phyloP scores from a whole-genome alignment of 352 stramenopile genomes.

The Pythium brassicae region DNA sequence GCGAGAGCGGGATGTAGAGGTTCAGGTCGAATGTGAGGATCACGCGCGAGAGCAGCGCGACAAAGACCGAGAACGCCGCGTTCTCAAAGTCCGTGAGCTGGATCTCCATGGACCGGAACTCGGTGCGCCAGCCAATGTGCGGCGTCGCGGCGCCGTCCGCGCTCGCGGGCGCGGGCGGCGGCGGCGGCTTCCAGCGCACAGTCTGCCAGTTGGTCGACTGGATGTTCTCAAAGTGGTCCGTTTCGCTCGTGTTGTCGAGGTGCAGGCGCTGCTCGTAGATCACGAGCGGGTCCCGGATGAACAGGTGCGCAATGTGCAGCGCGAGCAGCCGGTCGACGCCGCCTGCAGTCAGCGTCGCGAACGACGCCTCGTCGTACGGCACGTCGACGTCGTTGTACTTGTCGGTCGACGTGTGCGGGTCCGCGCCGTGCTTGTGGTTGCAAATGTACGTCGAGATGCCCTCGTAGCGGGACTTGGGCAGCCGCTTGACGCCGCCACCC shows the following conservation, averaged over 20 bases:
- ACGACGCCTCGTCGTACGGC: conserved; percentile 92
- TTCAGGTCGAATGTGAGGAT: conserved; percentile 99
- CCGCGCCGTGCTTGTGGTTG: conserved; percentile 84
- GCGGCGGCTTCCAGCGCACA: conserved; percentile 99
- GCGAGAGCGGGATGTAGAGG: conserved; percentile 98
- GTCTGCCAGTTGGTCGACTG: conserved; percentile 99
- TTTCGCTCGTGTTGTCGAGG: conserved; percentile 74
- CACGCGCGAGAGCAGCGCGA: conserved; percentile 95
- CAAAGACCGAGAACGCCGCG: conserved; percentile 98
- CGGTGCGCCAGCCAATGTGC: conserved; percentile 84
- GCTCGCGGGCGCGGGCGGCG: conserved; percentile 66
- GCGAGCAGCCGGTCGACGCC: conserved; percentile 95
- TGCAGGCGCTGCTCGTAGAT: conserved; percentile 90
- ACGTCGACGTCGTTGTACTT: conserved; percentile 95
- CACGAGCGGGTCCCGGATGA: conserved; percentile 98
- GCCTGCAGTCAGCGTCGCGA: conserved; percentile 84
- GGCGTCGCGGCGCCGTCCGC: conserved; percentile 23
- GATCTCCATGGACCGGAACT: conserved; percentile 99
- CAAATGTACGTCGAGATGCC: conserved; percentile 89
- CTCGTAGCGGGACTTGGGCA: conserved; percentile 96
- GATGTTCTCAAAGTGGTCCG: conserved; percentile 99
- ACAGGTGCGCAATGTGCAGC: conserved; percentile 98
- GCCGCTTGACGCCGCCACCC: conserved; percentile 86
- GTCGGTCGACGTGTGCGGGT: conserved; percentile 69
- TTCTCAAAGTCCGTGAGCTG: conserved; percentile 99